Evolutionary conservation across 306 rosid species (phyloP), one percentile per base, ranked within the genome.

Genomic region (Cucurbita pepo): DNA sequence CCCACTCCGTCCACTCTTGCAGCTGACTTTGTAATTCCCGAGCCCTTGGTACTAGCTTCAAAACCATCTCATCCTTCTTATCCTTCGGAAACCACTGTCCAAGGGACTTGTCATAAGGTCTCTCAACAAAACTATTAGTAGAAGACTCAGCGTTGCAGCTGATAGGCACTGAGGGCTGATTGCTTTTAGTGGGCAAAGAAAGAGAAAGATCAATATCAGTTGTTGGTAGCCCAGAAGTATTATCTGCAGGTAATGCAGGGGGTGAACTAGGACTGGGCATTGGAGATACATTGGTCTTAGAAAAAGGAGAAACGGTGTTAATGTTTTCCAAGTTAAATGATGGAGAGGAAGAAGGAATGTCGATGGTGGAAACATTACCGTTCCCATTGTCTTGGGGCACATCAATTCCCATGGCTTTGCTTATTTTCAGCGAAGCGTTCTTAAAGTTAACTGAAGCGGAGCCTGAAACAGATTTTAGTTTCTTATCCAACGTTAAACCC

Each of bases 1-100:
- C 97, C 96, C 97, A 94, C 74, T 94, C 92, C 53, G 89, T 90
- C 98, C 98, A 94, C 83, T 89, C 96, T 81, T 89, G 91, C 48
- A 87, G 83, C 81, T 85, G 97, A 80, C 79, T 86, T 85, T 89
- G 88, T 66, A 94, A 83, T 78, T 90, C 98, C 75, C 62, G 82
- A 15, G 79, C 87, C 76, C 85, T 90, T 13, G 97, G 90, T 71
- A 85, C 81, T 74, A 88, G 65, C 82, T 88, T 88, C 79, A 87
- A 66, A 78, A 93, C 88, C 89, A 87, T 85, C 75, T 90, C 97
- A 72, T 88, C 96, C 72, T 88, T 93, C 77, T 81, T 93, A 69
- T 88, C 98, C 59, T 65, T 86, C 18, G 91, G 96, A 60, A 82
- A 67, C 91, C 91, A 87, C 73, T 73, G 83, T 51, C 81, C 86